Evolutionary conservation across 176 grass and related monocot species (phyloP).

Genomic region (Pharus latifolius): DNA sequence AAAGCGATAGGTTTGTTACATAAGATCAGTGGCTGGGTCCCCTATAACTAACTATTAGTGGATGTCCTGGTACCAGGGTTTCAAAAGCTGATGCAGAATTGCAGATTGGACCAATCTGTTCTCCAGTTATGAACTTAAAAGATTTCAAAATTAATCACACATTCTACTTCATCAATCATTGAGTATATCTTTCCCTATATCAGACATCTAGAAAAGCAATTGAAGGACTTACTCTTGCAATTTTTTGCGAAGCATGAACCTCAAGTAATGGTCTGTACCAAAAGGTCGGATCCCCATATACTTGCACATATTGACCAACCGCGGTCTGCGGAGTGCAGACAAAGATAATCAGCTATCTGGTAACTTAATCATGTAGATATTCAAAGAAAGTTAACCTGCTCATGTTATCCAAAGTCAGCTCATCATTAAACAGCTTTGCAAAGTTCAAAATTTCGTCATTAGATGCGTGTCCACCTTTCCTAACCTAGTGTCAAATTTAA

Average conservation of each 20-base stretch:
- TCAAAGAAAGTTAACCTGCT: constrained; percentile 60
- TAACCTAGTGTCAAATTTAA: constrained; percentile 56
- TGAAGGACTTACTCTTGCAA: constrained; percentile 66
- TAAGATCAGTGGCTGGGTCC: too few species aligned
- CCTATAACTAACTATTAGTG: too few species aligned
- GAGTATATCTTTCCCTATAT: background rate
- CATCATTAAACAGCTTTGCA: constrained; percentile 97
- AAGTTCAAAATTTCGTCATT: constrained; percentile 97
- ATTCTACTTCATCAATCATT: background rate
- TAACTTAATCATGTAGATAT: constrained; percentile 1
- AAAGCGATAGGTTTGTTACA: too few species aligned
- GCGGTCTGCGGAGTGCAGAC: constrained; percentile 46
- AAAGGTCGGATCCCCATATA: constrained; percentile 97
- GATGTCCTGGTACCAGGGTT: too few species aligned
- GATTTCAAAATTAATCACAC: background rate
- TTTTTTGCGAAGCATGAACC: constrained; percentile 96
- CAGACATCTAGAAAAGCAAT: background rate
- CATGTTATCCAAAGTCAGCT: constrained; percentile 99
- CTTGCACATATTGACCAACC: constrained; percentile 99
- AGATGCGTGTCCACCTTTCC: constrained; percentile 73
- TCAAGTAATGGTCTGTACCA: constrained; percentile 93
- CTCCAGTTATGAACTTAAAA: background rate
- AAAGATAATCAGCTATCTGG: background rate
- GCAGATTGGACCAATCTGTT: background rate
- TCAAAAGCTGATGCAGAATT: too few species aligned